Conservation (phyloP, 257 asterid species). For the Forsythia viridissima region DNA sequence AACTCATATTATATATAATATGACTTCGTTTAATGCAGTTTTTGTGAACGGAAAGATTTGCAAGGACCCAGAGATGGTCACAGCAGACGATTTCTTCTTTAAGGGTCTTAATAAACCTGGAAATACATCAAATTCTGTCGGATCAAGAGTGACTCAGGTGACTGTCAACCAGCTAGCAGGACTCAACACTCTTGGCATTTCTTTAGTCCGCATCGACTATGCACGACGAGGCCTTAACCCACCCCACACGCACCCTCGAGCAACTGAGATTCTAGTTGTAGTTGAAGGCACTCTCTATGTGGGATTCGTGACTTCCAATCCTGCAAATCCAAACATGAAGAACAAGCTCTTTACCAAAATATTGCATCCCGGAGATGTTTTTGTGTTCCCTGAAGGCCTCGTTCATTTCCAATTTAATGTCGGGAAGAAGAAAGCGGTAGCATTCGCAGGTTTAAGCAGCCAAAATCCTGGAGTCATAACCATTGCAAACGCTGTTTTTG, state of each 20-base stretch:
- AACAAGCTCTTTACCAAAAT: too few species aligned
- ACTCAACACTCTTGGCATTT: conserved; percentile 40
- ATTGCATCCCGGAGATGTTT: too few species aligned
- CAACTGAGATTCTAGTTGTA: too few species aligned
- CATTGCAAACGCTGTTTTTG: conserved; percentile 35
- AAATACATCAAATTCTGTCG: conserved; percentile 19
- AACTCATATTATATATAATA: neutral
- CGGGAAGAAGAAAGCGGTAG: too few species aligned
- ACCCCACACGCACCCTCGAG: conserved; percentile 43
- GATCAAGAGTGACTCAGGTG: conserved; percentile 28
- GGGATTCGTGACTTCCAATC: too few species aligned
- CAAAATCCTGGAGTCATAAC: conserved; percentile 40
- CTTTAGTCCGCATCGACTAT: conserved; percentile 26
- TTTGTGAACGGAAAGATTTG: conserved; percentile 40
- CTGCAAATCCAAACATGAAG: too few species aligned
- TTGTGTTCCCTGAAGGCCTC: too few species aligned
- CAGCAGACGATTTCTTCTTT: conserved; percentile 24
- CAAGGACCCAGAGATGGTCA: conserved; percentile 32
- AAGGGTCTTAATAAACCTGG: conserved; percentile 30
- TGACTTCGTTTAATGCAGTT: neutral
- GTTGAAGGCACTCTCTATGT: too few species aligned
- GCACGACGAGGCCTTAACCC: conserved; percentile 32
- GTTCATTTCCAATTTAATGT: too few species aligned
- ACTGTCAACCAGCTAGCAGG: conserved; percentile 35
- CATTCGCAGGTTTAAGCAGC: too few species aligned